Percentiles rank a stretch among this genome's conserved stretches.
phyloP scores from a whole-genome alignment of 805 yeast species.

The Sungouiozyma intestinalis region DNA sequence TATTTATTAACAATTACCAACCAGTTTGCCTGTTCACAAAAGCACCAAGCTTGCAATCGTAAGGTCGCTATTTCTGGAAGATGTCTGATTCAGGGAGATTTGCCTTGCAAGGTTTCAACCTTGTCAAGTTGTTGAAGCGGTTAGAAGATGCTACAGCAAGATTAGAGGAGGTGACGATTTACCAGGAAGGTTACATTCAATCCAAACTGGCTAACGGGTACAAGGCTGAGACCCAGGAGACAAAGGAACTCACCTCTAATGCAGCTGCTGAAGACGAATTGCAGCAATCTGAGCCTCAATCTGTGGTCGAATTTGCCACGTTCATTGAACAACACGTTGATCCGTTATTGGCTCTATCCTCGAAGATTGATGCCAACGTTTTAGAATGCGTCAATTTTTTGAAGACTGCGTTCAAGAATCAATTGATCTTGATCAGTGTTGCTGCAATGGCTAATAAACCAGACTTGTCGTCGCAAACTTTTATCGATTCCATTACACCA shows the following conservation, averaged over 20 bases:
- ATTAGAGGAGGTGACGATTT: slow-evolving; percentile 76
- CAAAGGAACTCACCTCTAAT: neutral
- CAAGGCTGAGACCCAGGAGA: neutral
- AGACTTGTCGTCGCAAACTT: slow-evolving; percentile 41
- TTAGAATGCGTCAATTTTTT: slow-evolving; percentile 37
- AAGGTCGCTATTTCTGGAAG: neutral
- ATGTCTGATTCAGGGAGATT: slow-evolving; percentile 12
- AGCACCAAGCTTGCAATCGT: neutral
- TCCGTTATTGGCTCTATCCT: slow-evolving; percentile 43
- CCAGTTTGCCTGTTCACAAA: neutral
- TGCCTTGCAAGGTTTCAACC: slow-evolving; percentile 66
- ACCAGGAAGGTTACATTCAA: slow-evolving; percentile 50
- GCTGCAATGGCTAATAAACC: slow-evolving; percentile 60
- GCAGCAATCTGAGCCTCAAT: slow-evolving; percentile 26
- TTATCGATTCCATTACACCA: slow-evolving; percentile 53
- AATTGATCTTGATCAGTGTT: slow-evolving; percentile 47
- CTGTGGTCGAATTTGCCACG: slow-evolving; percentile 43
- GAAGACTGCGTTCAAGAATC: slow-evolving; percentile 45
- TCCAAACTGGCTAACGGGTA: slow-evolving; percentile 15
- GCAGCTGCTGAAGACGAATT: slow-evolving; percentile 15
- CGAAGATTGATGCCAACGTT: slow-evolving; percentile 38
- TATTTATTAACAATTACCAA: neutral
- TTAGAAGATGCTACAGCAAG: slow-evolving; percentile 91
- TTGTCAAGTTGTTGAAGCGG: slow-evolving; percentile 70
- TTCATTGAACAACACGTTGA: slow-evolving; percentile 43